A percentile compares a stretch with the other conserved stretches of the same genome.
phyloP scores from a whole-genome alignment of 164 flowering plant species.

The Euptelea pleiosperma region DNA sequence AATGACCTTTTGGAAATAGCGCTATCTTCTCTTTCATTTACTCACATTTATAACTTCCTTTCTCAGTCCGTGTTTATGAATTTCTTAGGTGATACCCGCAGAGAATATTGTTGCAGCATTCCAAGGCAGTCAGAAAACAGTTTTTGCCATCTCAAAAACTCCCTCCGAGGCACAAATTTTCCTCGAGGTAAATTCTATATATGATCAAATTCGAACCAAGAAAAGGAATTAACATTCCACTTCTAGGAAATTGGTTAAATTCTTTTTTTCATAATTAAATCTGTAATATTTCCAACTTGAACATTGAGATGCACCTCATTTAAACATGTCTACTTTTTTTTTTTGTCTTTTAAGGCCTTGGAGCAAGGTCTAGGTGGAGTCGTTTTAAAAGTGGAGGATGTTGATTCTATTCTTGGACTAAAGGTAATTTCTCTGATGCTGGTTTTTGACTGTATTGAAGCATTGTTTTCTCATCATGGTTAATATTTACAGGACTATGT shows the following conservation, averaged over 20 bases:
- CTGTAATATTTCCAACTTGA: not conserved
- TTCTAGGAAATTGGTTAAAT: not conserved
- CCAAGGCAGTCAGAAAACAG: slow-evolving; percentile 70
- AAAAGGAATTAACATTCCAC: not conserved
- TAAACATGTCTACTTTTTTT: not conserved
- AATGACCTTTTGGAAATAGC: too few relatives aligned
- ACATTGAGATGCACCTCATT: not conserved
- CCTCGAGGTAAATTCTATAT: slow-evolving; percentile 55
- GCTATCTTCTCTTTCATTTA: not conserved
- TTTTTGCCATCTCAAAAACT: slow-evolving; percentile 66
- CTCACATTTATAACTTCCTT: not conserved
- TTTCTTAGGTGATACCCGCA: slow-evolving; percentile 75
- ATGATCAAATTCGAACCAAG: not conserved
- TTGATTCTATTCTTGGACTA: slow-evolving; percentile 51
- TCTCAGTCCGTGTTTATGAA: slow-evolving; percentile 1
- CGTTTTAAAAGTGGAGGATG: slow-evolving; percentile 69
- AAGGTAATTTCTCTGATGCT: slow-evolving; percentile 48
- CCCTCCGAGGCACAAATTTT: slow-evolving; percentile 64
- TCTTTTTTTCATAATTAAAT: too few relatives aligned
- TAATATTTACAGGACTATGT: slow-evolving; percentile 63
- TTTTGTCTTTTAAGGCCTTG: slow-evolving; percentile 63
- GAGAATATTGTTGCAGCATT: slow-evolving; percentile 90
- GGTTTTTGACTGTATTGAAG: slow-evolving; percentile 6
- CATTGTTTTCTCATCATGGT: slow-evolving; percentile 20
- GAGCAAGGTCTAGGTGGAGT: slow-evolving; percentile 86